These are phyloP conservation scores for Dothideomycetes sp. DNA, from an alignment of 2,329 filamentous ascomycete species.

Conservation along the genomic window DNA sequence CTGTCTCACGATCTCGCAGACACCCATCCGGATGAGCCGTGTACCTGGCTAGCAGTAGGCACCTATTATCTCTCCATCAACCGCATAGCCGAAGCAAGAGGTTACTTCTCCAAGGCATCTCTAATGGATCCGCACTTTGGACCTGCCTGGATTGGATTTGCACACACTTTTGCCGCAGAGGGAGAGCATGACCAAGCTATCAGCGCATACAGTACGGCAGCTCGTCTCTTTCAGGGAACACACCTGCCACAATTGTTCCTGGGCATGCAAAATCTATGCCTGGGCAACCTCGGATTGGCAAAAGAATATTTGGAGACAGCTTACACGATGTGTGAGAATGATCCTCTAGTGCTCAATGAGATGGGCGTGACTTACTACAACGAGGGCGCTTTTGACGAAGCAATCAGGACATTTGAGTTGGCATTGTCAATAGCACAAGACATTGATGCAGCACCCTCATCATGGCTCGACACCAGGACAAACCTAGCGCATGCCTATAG, in stretches of 20 bases:
- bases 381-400: slow-evolving; percentile 67
- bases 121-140: slow-evolving; percentile 98
- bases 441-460: slow-evolving; percentile 62
- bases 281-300: slow-evolving; percentile 89
- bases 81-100: slow-evolving; percentile 83
- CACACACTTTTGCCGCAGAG: slow-evolving; percentile 94
- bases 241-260: slow-evolving; percentile 92
- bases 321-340: slow-evolving; percentile 70
- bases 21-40: slow-evolving; percentile 80
- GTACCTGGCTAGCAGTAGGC: slow-evolving; percentile 88
- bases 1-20: slow-evolving; percentile 89
- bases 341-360: slow-evolving; percentile 88
- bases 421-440: slow-evolving; percentile 70
- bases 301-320: slow-evolving; percentile 91
- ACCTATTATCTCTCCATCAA: slow-evolving; percentile 87
- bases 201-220: slow-evolving; percentile 91
- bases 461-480: slow-evolving; percentile 74
- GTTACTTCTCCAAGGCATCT: slow-evolving; percentile 94
- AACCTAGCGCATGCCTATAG: slow-evolving; percentile 87
- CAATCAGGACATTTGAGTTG: slow-evolving; percentile 66
- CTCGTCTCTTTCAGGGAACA: slow-evolving; percentile 89
- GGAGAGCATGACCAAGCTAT: slow-evolving; percentile 98
- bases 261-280: slow-evolving; percentile 94
- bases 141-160: slow-evolving; percentile 96
- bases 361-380: slow-evolving; percentile 95